Evolutionary conservation across 495 filamentous ascomycete species (phyloP).

Genomic region (Eremomyces bilateralis): DNA sequence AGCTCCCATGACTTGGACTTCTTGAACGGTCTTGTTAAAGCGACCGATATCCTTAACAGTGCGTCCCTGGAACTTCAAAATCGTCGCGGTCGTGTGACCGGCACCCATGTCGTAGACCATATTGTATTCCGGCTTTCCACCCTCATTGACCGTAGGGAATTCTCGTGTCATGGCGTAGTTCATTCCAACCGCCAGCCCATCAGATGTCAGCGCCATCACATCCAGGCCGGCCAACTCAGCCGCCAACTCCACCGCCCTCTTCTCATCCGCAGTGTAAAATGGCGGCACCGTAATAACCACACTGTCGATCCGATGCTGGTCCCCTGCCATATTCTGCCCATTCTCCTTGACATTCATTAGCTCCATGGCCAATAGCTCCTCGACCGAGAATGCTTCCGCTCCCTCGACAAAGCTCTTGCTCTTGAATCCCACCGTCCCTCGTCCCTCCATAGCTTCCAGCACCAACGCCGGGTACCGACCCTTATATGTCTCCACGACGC

Average conservation of each 20-base stretch:
- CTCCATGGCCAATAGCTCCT: constrained; percentile 94
- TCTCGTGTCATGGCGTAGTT: constrained; percentile 85
- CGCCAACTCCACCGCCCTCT: constrained; percentile 57
- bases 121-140: constrained; percentile 76
- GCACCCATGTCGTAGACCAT: constrained; percentile 96
- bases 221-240: constrained; percentile 73
- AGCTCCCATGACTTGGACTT: constrained; percentile 64
- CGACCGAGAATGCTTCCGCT: constrained; percentile 50
- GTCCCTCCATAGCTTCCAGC: constrained; percentile 30
- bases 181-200: constrained; percentile 78
- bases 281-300: constrained; percentile 80
- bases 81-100: constrained; percentile 86
- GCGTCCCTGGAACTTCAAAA: constrained; percentile 73
- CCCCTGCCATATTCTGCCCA: constrained; percentile 68
- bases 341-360: constrained; percentile 72
- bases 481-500: constrained; percentile 40
- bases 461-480: constrained; percentile 48
- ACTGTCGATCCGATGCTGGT: constrained; percentile 48
- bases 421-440: constrained; percentile 53
- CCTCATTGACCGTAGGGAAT: constrained; percentile 66
- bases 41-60: constrained; percentile 80
- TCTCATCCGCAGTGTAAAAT: constrained; percentile 79
- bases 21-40: constrained; percentile 92
- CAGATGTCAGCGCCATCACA: constrained; percentile 64
- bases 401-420: constrained; percentile 39